Base-by-base conservation (phyloP, 805 yeast species). In the Clavispora santaluciae region DNA sequence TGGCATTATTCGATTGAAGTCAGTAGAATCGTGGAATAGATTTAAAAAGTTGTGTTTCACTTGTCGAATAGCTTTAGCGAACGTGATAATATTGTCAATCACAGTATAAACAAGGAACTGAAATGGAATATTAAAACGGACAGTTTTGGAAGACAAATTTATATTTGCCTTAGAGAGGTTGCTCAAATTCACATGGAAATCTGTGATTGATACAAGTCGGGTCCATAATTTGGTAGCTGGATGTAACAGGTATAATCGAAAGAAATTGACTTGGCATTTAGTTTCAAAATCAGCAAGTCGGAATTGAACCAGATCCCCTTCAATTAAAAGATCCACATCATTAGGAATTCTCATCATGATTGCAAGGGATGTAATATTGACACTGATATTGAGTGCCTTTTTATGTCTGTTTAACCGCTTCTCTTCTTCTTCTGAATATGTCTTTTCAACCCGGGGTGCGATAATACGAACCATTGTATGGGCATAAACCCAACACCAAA, bases 1-100 rank as follows among this genome's bases (percentile, higher is more conserved):
- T 33, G 76, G 66, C 46, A 57, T 39, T 56, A 74, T 43, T 55
- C 49, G 51, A 24, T 51, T 60, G 35, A 67, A 64, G 31, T 66
- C 62, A 13, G 59, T 47, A 11, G 43, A 41, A 3, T 52, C 51
- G 18, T 41, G 33, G 5, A 49, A 45, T 8, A 66, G 38, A 33
- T 57, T 62, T 24, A 63, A 60, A 46, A 83, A 66, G 15, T 81
- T 75, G 41, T 69, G 68, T 21, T 62, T 55, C 46, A 83, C 66
- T 48, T 87, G 95, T 44, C 74, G 76, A 10, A 81, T 57, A 0
- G 87, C 73, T 57, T 90, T 90, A 38, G 72, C 70, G 30, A 81
- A 63, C 0, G 88, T 79, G 15, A 86, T 73, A 12, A 85, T 64
- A 51, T 85, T 85, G 53, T 90, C 96, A 53, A 90, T 78, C n/a